Evolutionary conservation across 2,329 filamentous ascomycete genomes (phyloP), one percentile per base, ranked within the genome.

Genomic region (Calonectria pauciramosa): DNA sequence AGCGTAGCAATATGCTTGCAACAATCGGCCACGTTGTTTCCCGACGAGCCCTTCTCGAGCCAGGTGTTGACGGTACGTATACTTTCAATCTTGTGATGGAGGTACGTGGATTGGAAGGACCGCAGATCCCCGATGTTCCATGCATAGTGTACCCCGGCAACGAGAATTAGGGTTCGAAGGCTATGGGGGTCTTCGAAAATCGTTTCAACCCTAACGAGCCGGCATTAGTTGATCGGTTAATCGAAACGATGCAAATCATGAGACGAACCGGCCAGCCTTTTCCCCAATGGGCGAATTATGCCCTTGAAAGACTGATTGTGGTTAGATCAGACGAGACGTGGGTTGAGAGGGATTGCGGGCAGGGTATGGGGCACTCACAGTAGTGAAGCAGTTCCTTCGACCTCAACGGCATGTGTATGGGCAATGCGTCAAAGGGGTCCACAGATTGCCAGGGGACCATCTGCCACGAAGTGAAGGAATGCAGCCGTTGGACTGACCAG

Each of bases 321-420:
- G 23, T 63, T 41, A 63, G 34, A 10, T 23, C 23, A 13, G 6
- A 3, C 26, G 47, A 26, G 23, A 4, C 52, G 28, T 16, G 23
- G 26, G 26, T 10, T 20, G 14, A 18, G 8, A 28, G 34, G 34
- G 34, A 60, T 28, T 18, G 26, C 14, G 16, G 32, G 13, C 34
- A 23, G 16, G 36, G 20, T 23, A 38, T 26, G 54, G 54, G 28
- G 20, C 34, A 63, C 56, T 41, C 23, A 63, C 56, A 63, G 36
- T 63, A 63, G 34, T 63, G 56, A 63, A 63, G 56, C 13, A 63
- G 56, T 26, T 63, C 56, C 56, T 41, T 63, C 32, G 56, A 63
- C n/a, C 26, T 63, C 56, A 63, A 23, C 5, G 56, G 56, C 56
- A 63, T 63, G 11, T 63, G n/a, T 63, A 63, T 63, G 56, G 56